A percentile compares a stretch with the other conserved stretches of the same genome.
Conservation (phyloP, 257 asterid species). For the Ophiorrhiza pumila region DNA sequence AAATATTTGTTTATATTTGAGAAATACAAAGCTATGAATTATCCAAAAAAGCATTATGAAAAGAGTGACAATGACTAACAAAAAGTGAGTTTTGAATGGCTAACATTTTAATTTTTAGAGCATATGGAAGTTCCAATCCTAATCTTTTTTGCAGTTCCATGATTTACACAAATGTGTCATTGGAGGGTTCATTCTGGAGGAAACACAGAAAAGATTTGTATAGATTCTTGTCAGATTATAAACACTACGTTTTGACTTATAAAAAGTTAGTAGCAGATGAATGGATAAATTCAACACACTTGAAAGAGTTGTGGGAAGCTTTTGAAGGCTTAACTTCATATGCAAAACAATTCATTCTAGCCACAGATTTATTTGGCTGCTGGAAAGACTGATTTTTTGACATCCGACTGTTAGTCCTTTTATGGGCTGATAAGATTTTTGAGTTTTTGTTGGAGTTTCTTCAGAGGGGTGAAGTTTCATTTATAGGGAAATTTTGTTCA, state of each 20-base stretch:
- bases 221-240: neutral
- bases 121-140: conserved; percentile 11
- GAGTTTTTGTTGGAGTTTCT: neutral
- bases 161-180: conserved; percentile 6
- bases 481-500: too few species aligned
- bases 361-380: neutral
- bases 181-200: neutral
- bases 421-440: neutral
- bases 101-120: neutral
- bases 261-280: neutral
- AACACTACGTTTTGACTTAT: neutral
- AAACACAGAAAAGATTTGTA: neutral
- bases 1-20: neutral
- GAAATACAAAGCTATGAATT: neutral
- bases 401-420: neutral
- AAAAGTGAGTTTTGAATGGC: neutral
- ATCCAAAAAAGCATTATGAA: too few species aligned
- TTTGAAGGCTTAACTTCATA: neutral
- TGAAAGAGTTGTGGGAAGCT: neutral
- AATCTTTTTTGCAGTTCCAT: conserved; percentile 25
- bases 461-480: neutral
- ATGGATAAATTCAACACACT: neutral
- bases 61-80: neutral
- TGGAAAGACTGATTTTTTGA: neutral
- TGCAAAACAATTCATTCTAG: neutral